A percentile compares a stretch with the other conserved stretches of the same genome.
Conservation (phyloP, 257 asterid species). For the Datura wrightii region DNA sequence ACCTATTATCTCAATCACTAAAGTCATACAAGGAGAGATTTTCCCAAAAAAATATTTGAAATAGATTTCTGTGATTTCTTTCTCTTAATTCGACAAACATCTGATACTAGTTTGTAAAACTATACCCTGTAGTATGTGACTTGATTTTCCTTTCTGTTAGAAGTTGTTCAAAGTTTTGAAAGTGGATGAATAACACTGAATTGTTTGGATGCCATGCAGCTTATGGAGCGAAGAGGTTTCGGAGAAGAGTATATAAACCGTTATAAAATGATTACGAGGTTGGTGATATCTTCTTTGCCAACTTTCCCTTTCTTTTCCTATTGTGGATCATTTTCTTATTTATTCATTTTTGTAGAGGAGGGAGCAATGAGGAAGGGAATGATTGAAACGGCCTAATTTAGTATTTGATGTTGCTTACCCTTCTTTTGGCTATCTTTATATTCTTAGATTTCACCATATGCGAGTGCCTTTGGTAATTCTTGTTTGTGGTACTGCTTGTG, state of each 20-base stretch:
- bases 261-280: slow-evolving; percentile 99
- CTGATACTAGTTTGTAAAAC: slow-evolving; percentile 21
- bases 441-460: slow-evolving; percentile 89
- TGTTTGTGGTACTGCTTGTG: slow-evolving; percentile 99
- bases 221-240: slow-evolving; percentile 96
- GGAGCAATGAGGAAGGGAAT: slow-evolving; percentile 22
- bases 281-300: slow-evolving; percentile 20
- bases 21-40: slow-evolving; percentile 5
- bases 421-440: slow-evolving; percentile 33
- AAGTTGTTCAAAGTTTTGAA: slow-evolving; percentile 22
- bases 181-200: slow-evolving; percentile 22
- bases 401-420: slow-evolving; percentile 34
- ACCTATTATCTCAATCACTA: slow-evolving; percentile 18
- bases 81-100: not conserved
- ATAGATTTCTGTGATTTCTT: slow-evolving; percentile 10
- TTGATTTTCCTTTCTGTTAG: slow-evolving; percentile 6
- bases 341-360: not conserved
- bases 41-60: not conserved
- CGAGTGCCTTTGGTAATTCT: slow-evolving; percentile 98
- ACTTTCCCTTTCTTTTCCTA: slow-evolving; percentile 18
- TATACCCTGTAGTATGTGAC: not conserved
- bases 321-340: not conserved
- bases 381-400: slow-evolving; percentile 20
- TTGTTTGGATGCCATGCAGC: slow-evolving; percentile 54
- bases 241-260: slow-evolving; percentile 94